These are phyloP conservation scores for Arthrobotrys sphaeroides DNA, from an alignment of 2,329 filamentous ascomycete species.

Conservation along the genomic window DNA sequence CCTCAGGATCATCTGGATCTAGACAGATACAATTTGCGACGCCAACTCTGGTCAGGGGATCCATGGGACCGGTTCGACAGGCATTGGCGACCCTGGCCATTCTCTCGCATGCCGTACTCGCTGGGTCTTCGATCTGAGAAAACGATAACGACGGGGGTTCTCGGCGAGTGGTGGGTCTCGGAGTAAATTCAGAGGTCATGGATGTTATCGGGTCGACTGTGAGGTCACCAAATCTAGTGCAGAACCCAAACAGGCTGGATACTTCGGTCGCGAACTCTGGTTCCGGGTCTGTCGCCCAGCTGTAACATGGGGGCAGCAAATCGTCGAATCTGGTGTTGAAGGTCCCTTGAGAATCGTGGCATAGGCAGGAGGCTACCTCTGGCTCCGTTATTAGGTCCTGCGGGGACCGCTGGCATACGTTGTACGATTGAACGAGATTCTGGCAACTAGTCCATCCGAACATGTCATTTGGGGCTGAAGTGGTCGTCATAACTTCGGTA, in stretches of 20 bases:
- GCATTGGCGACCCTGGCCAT: conserved; percentile 36
- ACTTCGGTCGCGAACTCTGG: conserved; percentile 30
- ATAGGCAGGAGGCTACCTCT: conserved; percentile 38
- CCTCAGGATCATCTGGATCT: conserved; percentile 17
- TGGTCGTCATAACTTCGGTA: not conserved
- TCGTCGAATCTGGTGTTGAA: conserved; percentile 44
- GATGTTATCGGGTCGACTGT: not conserved
- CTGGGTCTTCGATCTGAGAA: conserved; percentile 39
- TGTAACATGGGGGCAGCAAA: conserved; percentile 26
- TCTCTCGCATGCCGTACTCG: conserved; percentile 25
- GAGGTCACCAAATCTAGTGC: conserved; percentile 32
- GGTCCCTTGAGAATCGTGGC: conserved; percentile 14
- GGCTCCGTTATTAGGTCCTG: conserved; percentile 43
- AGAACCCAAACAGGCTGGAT: conserved; percentile 40
- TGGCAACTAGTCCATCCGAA: conserved; percentile 17
- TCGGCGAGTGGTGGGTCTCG: not conserved
- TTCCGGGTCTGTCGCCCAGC: conserved; percentile 26
- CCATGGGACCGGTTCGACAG: conserved; percentile 35
- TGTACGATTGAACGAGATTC: conserved; percentile 16
- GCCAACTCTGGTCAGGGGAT: conserved; percentile 21
- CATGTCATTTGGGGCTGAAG: not conserved
- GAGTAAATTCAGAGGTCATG: not conserved
- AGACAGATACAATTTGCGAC: conserved; percentile 43
- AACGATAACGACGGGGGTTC: conserved; percentile 11
- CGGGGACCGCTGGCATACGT: conserved; percentile 16